Evolutionary conservation across 305 asterid genomes (phyloP).

Genomic region (Fraxinus paxiana): DNA sequence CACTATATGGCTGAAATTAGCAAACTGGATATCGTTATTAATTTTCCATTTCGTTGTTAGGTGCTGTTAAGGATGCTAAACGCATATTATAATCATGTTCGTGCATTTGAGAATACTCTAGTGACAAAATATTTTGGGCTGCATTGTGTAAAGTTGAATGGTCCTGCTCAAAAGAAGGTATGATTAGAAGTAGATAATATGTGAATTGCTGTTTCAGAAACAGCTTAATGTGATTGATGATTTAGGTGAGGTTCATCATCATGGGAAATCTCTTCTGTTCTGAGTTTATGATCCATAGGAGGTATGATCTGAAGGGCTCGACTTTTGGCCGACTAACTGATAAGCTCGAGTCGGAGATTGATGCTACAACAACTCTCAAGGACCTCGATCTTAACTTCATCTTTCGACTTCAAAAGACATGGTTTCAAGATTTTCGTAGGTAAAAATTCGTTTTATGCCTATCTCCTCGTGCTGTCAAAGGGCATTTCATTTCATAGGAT

Average conservation of each 20-base stretch:
- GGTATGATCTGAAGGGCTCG: conserved; percentile 87
- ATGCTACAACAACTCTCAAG: conserved; percentile 82
- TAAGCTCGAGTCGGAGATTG: conserved; percentile 87
- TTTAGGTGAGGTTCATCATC: conserved; percentile 81
- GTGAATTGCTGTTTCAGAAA: background rate
- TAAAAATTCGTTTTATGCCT: conserved; percentile 5
- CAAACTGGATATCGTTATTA: conserved; percentile 1
- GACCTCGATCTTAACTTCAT: conserved; percentile 92
- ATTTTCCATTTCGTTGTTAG: conserved; percentile 26
- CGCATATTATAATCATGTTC: conserved; percentile 77
- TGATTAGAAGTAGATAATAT: background rate
- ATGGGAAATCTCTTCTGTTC: conserved; percentile 87
- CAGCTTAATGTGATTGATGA: conserved; percentile 3
- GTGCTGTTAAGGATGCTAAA: conserved; percentile 79
- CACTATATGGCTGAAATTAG: background rate
- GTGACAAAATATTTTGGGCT: conserved; percentile 78
- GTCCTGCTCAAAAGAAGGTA: conserved; percentile 80
- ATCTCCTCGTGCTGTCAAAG: background rate
- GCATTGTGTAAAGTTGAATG: conserved; percentile 76
- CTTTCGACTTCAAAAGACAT: conserved; percentile 67
- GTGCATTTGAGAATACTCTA: conserved; percentile 73
- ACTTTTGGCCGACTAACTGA: conserved; percentile 92
- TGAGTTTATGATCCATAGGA: conserved; percentile 60
- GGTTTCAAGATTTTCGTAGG: conserved; percentile 93
- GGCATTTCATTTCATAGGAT: background rate